These are phyloP conservation scores for Ganoderma sp. DNA, from an alignment of 1,284 basidiomycete genomes.

Conservation along the genomic window DNA sequence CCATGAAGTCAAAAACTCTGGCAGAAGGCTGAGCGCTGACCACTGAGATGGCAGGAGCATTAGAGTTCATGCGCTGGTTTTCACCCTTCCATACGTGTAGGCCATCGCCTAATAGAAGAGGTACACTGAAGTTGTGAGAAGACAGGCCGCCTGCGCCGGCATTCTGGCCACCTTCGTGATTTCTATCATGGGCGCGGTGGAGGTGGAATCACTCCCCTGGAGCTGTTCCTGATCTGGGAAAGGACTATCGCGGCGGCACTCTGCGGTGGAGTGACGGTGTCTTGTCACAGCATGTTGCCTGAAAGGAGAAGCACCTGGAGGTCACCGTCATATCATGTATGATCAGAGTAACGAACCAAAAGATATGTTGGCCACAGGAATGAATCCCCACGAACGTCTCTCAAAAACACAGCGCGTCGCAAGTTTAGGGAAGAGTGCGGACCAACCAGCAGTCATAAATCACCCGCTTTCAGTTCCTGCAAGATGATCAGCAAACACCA, in stretches of 20 bases:
- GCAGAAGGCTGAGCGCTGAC: not conserved
- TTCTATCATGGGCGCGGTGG: constrained; percentile 4
- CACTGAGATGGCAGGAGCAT: not conserved
- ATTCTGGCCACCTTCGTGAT: not conserved
- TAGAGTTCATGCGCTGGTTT: not conserved
- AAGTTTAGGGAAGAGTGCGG: not conserved
- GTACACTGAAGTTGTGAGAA: not conserved
- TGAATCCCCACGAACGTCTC: not conserved
- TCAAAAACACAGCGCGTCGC: not conserved
- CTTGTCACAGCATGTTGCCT: not conserved
- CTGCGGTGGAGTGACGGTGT: not conserved
- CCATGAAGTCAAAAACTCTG: not conserved
- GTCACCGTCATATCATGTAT: not conserved
- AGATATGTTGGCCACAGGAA: not conserved
- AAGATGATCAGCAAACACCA: not conserved
- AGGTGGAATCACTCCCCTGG: not conserved
- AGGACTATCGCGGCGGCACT: not conserved
- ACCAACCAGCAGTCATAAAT: not conserved
- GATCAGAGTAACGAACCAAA: not conserved
- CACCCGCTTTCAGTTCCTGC: not conserved
- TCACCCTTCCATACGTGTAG: not conserved
- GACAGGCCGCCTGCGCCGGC: not conserved
- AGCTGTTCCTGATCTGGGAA: not conserved
- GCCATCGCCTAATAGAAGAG: not conserved
- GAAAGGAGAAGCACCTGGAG: not conserved